Percentiles rank a stretch among this genome's conserved stretches.
phyloP scores from a whole-genome alignment of 176 grass and related monocot species.

The Oropetium thomaeum region DNA sequence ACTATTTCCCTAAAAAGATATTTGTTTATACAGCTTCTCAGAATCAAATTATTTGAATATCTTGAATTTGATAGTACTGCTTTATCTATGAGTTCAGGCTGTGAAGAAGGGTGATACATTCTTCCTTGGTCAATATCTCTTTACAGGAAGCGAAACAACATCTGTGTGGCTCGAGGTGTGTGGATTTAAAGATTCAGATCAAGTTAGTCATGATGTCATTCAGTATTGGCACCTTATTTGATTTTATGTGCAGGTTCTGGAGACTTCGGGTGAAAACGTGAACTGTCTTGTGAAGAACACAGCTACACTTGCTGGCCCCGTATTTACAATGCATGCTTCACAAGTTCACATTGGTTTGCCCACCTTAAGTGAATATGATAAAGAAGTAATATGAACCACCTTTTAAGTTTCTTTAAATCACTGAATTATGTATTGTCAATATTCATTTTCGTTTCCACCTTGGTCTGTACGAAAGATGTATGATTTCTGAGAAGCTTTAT shows the following conservation, averaged over 20 bases:
- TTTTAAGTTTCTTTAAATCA: conserved; percentile 9
- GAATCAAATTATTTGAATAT: not conserved
- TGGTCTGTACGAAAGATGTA: not conserved
- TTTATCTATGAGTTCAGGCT: conserved; percentile 47
- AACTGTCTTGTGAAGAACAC: conserved; percentile 82
- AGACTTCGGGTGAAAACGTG: conserved; percentile 60
- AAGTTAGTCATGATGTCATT: not conserved
- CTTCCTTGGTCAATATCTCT: conserved; percentile 98
- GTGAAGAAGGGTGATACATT: conserved; percentile 93
- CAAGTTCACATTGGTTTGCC: conserved; percentile 82
- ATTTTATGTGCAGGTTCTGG: conserved; percentile 56
- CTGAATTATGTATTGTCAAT: conserved; percentile 1
- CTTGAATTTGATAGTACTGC: not conserved
- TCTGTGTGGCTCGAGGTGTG: conserved; percentile 93
- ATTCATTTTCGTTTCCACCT: not conserved
- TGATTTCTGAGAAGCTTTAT: not conserved
- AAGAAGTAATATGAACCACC: conserved; percentile 57
- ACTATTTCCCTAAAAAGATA: not conserved
- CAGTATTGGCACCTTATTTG: conserved; percentile 5
- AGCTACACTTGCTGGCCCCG: conserved; percentile 66
- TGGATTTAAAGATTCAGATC: conserved; percentile 1
- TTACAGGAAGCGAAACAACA: conserved; percentile 95
- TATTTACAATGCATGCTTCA: conserved; percentile 80
- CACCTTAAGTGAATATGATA: conserved; percentile 82
- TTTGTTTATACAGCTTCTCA: not conserved